Conservation (phyloP, 495 filamentous ascomycete species). For the Lasiosphaeria miniovina region DNA sequence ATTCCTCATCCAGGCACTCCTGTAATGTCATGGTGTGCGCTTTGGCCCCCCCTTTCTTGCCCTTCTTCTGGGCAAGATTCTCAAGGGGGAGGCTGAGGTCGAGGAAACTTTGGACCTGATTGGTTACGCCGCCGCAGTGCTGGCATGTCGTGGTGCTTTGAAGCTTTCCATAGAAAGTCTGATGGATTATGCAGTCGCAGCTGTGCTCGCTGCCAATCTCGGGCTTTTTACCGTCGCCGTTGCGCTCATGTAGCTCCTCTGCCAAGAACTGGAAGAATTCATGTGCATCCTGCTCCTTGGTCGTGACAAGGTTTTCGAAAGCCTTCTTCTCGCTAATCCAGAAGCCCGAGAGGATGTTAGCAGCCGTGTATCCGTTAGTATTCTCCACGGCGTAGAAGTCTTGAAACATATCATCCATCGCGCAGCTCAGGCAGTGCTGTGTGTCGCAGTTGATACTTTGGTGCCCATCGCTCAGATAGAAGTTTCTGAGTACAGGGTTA, state of each 20-base stretch:
- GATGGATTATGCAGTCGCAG: slow-evolving; percentile 85
- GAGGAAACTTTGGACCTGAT: slow-evolving; percentile 78
- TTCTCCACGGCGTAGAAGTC: slow-evolving; percentile 82
- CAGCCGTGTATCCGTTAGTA: slow-evolving; percentile 77
- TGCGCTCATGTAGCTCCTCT: slow-evolving; percentile 75
- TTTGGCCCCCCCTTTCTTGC: slow-evolving; percentile 40
- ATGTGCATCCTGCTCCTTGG: slow-evolving; percentile 90
- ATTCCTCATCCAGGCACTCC: slow-evolving; percentile 76
- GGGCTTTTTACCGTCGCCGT: slow-evolving; percentile 53
- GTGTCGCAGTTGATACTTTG: slow-evolving; percentile 62
- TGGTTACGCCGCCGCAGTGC: slow-evolving; percentile 72
- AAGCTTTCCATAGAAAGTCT: slow-evolving; percentile 82
- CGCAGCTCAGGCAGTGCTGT: slow-evolving; percentile 76
- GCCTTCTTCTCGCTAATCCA: slow-evolving; percentile 67
- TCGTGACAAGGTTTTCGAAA: slow-evolving; percentile 75
- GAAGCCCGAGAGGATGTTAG: slow-evolving; percentile 73
- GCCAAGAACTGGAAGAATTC: slow-evolving; percentile 93
- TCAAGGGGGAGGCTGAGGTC: slow-evolving; percentile 82
- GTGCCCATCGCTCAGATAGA: slow-evolving; percentile 84
- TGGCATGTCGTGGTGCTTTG: slow-evolving; percentile 84
- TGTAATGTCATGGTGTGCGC: slow-evolving; percentile 57
- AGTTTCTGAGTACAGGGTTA: slow-evolving; percentile 81
- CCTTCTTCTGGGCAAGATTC: slow-evolving; percentile 49
- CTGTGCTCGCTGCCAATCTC: slow-evolving; percentile 56
- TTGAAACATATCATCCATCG: slow-evolving; percentile 85